Evolutionary conservation across 1,139 yeast species (phyloP), one percentile per base, ranked within the genome.

Genomic region (Sugiyamaella japonica): DNA sequence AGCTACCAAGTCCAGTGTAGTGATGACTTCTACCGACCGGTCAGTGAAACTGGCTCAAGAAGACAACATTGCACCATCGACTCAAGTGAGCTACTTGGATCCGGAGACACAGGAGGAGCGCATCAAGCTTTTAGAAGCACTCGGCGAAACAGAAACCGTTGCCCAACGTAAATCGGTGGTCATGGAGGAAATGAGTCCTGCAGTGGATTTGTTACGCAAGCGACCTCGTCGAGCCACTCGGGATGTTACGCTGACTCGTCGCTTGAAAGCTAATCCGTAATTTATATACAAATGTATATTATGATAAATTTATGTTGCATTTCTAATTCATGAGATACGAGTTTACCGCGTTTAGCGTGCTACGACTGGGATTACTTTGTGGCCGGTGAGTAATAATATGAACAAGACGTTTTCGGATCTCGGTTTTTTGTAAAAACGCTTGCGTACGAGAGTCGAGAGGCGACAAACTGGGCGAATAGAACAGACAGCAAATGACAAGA

Each of bases 281-380:
- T 34, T 8, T 38, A 16, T 16, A 16, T 8, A 6, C 17, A 38
- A 16, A 16, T 17, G 15, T 38, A 5, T 16, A 12, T 34, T n/a
- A 7, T 7, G 13, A 34, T 38, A 38, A 16, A 38, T 38, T 15
- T 16, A 3, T 38, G 9, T 17, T 16, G 15, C 4, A 13, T 7
- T n/a, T 48, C 29, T 36, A 32, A 13, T 23, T 59, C 63, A 71
- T 64, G 16, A 70, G 51, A 49, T 59, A 70, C 1, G 68, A 50
- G 34, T 66, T 66, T 20, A 65, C 63, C 2, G 69, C 51, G 53
- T 86, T 93, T 41, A 89, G 71, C 0, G 95, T 85, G 28, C 87
- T 83, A 52, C 97, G 73, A 57, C 91, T 84, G 0, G 96, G 96
- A 58, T 88, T 87, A 7, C 81, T 81, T 46, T 77, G 79, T 20